phyloP scores from a whole-genome alignment of 345 rosid species.

The Heritiera fomes region DNA sequence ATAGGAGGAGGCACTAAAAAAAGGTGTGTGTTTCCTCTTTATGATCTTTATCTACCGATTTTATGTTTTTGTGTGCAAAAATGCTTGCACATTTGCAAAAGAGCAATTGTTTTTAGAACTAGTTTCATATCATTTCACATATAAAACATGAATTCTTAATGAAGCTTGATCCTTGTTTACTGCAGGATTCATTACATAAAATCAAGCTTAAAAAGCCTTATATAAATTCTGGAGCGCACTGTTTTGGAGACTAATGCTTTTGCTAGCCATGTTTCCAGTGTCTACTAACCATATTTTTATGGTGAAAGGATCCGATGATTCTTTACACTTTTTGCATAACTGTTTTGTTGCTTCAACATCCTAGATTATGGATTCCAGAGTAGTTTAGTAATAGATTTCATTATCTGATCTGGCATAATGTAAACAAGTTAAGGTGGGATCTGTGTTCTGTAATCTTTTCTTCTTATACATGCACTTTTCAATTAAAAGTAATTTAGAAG shows the following conservation, averaged over 20 bases:
- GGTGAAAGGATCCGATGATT: background rate
- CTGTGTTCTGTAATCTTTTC: background rate
- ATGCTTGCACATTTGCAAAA: background rate
- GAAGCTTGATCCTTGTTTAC: background rate
- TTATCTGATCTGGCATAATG: background rate
- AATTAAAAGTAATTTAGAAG: background rate
- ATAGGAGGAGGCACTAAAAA: background rate
- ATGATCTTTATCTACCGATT: background rate
- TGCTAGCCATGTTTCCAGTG: background rate
- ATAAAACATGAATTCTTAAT: background rate
- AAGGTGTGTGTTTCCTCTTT: background rate
- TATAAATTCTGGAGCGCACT: slow-evolving; percentile 1
- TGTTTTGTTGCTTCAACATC: background rate
- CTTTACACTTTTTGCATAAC: background rate
- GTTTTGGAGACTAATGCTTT: background rate
- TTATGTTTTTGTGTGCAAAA: background rate
- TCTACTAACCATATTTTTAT: background rate
- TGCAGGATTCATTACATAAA: background rate
- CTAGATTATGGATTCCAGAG: background rate
- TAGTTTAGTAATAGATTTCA: background rate
- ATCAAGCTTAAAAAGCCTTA: background rate
- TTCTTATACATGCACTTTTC: background rate
- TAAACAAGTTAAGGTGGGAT: background rate
- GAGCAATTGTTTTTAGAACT: background rate
- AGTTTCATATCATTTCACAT: background rate